A percentile compares a stretch with the other conserved stretches of the same genome.
Evolutionary conservation across 352 stramenopile species (phyloP).

Genomic region (Peronospora destructor): DNA sequence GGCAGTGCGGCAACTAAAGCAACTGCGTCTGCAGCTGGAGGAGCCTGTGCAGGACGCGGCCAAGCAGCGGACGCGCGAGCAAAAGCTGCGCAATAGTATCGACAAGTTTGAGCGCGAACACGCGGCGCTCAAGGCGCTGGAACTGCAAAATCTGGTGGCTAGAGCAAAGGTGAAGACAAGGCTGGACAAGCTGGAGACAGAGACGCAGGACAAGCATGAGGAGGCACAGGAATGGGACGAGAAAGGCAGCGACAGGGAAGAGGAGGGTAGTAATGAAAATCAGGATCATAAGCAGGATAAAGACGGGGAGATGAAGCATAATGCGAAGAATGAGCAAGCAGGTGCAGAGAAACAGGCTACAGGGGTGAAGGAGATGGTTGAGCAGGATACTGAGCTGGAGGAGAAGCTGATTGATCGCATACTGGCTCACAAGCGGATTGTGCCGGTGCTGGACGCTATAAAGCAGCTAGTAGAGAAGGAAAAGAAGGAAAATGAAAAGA

Average conservation of each 20-base stretch:
- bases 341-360: background rate
- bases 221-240: constrained; percentile 21
- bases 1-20: constrained; percentile 66
- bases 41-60: constrained; percentile 27
- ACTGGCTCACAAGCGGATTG: constrained; percentile 64
- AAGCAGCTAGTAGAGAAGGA: constrained; percentile 43
- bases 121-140: constrained; percentile 45
- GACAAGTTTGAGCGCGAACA: constrained; percentile 48
- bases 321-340: constrained; percentile 15
- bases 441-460: constrained; percentile 56
- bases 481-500: constrained; percentile 53
- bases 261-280: constrained; percentile 4
- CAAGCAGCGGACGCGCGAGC: constrained; percentile 37
- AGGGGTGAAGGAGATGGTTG: constrained; percentile 24
- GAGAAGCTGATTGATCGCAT: constrained; percentile 49
- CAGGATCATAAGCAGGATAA: constrained; percentile 2
- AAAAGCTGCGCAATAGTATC: constrained; percentile 39
- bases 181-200: constrained; percentile 21
- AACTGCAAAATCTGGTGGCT: constrained; percentile 42
- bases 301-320: constrained; percentile 3
- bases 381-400: constrained; percentile 20
- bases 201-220: constrained; percentile 16
- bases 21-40: constrained; percentile 34
- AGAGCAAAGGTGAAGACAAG: constrained; percentile 40
- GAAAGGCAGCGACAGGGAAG: constrained; percentile 14